Evolutionary conservation across 352 stramenopile species (phyloP).

Genomic region (Phytophthora sojae): DNA sequence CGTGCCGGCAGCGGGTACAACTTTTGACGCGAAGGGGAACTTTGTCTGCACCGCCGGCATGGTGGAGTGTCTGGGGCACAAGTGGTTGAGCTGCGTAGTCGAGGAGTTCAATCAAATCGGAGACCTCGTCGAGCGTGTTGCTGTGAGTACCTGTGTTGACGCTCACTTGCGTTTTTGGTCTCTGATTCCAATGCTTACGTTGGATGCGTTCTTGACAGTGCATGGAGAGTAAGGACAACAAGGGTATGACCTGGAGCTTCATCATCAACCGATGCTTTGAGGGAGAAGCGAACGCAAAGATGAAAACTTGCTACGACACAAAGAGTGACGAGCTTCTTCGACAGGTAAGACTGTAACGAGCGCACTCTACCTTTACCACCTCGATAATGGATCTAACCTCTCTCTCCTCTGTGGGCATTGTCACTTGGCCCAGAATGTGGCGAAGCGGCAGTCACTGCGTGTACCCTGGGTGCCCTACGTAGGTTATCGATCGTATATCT

Average conservation of each 20-base stretch:
- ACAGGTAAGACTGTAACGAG: conserved; percentile 39
- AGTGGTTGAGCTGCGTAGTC: conserved; percentile 81
- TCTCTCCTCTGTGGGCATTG: not conserved
- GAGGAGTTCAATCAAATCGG: conserved; percentile 71
- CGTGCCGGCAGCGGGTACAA: conserved; percentile 78
- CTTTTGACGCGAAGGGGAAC: conserved; percentile 56
- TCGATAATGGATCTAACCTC: not conserved
- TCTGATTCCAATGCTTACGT: conserved; percentile 7
- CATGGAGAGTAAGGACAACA: conserved; percentile 82
- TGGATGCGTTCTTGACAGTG: conserved; percentile 39
- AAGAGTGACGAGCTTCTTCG: conserved; percentile 64
- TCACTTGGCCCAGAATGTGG: conserved; percentile 53
- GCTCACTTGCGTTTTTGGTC: conserved; percentile 3
- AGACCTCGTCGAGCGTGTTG: conserved; percentile 68
- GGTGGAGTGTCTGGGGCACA: conserved; percentile 80
- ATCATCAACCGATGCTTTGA: conserved; percentile 76
- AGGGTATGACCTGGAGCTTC: conserved; percentile 69
- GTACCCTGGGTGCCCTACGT: conserved; percentile 79
- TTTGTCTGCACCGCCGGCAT: conserved; percentile 76
- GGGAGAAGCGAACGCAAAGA: conserved; percentile 48
- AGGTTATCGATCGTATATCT: conserved; percentile 24
- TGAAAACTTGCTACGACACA: conserved; percentile 73
- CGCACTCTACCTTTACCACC: not conserved
- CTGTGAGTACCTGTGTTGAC: conserved; percentile 42
- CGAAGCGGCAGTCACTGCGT: conserved; percentile 53